These are phyloP conservation scores for Fraxinus platypoda DNA, from an alignment of 305 asterid genomes.

Conservation along the genomic window DNA sequence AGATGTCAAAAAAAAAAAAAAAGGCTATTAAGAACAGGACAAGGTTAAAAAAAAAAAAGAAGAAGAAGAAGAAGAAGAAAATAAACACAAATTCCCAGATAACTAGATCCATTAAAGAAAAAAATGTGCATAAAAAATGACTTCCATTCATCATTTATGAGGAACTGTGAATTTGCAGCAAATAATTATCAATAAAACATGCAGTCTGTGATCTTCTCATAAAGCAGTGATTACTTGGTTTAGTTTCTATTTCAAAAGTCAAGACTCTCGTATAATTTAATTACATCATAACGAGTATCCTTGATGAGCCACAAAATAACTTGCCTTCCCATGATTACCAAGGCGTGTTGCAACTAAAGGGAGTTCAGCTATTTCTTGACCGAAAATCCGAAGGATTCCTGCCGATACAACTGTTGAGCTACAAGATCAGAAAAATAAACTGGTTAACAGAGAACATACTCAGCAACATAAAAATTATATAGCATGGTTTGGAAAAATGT, in stretches of 20 bases:
- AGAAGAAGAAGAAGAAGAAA: background rate
- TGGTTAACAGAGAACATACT: constrained; percentile 12
- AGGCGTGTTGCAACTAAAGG: constrained; percentile 90
- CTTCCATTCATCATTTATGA: constrained; percentile 1
- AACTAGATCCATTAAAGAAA: background rate
- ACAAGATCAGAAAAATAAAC: constrained; percentile 39
- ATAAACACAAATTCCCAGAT: background rate
- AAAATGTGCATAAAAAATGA: background rate
- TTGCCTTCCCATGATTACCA: constrained; percentile 79
- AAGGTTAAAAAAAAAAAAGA: background rate
- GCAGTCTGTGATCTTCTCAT: background rate
- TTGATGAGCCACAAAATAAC: constrained; percentile 11
- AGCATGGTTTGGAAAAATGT: constrained; percentile 7
- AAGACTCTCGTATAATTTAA: background rate
- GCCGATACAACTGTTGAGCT: constrained; percentile 95
- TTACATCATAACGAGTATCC: background rate
- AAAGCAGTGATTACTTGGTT: background rate
- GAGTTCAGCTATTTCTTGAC: constrained; percentile 88
- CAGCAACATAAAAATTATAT: constrained; percentile 9
- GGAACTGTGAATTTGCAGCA: background rate
- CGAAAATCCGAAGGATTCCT: constrained; percentile 84
- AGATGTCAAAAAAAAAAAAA: background rate
- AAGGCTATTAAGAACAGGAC: background rate
- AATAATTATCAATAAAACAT: background rate
- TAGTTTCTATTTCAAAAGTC: background rate